Base-by-base conservation (phyloP, 2,329 filamentous ascomycete species). In the Graphilbum sp. region DNA sequence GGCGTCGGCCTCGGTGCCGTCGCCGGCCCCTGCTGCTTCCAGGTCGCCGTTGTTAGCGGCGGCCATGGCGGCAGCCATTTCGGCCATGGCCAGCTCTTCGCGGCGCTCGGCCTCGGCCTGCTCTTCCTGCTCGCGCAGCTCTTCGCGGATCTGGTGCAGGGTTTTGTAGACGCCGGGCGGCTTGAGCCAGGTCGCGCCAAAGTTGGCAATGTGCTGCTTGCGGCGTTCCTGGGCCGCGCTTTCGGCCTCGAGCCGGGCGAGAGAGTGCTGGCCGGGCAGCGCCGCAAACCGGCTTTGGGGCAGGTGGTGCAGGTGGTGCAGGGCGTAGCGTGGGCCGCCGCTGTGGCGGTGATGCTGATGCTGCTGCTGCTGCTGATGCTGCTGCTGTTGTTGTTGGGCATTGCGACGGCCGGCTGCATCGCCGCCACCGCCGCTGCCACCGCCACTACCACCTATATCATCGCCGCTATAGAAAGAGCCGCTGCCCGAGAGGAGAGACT, bases 161-260 rank as follows among this genome's bases (percentile, higher is more conserved):
- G 88, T 94, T 65, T 96, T 98, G 41, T 75, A 57, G 39, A 94
- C 69, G 8, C 88, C 90, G 0, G 85, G 86, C 0, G 90, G 90
- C 41, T 80, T 82, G 40, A 98, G 77, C 90, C 90, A 98, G 33
- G 72, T 72, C 46, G 78, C 81, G 43, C 90, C 90, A 53, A 92
- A 95, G 50, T 86, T 82, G 35, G 80, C 73, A 23, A 96, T 79
- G 47, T 88, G 85, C 35, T 73, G 61, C 51, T 87, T 85, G 34
- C 88, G 83, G 9, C 79, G 70, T 39, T 78, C 72, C 46, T 92
- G 69, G 41, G 75, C 70, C 43, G 75, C 69, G 60, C 96, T 90
- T 53, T 95, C 88, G 32, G 73, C 62, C 20, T 72, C 66, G 11
- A 94, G 71, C 2, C 77, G 67, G 10, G 79, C 71, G 4, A 94